Evolutionary conservation across 78 protist species (phyloP).

Genomic region (Cavenderia fasciculata): DNA sequence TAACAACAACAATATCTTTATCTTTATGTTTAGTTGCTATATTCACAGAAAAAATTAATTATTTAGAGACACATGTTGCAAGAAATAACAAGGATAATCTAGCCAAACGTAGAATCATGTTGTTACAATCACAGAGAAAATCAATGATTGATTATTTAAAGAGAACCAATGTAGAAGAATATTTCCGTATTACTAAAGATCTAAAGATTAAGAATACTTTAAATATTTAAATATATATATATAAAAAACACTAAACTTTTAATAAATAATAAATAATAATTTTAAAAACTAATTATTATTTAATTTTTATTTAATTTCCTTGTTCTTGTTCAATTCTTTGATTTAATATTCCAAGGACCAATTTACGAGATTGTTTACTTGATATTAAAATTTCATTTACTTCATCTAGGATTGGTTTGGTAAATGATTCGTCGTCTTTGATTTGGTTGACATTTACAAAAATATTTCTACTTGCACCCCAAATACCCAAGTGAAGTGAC

Average conservation of each 20-base stretch:
- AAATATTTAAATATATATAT: background rate
- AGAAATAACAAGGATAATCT: slow-evolving; percentile 52
- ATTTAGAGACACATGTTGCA: slow-evolving; percentile 18
- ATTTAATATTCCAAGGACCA: too few relatives aligned
- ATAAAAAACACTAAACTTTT: background rate
- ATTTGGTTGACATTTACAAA: slow-evolving; percentile 4
- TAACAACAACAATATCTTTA: background rate
- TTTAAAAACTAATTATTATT: too few relatives aligned
- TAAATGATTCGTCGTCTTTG: slow-evolving; percentile 25
- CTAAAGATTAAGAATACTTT: slow-evolving; percentile 30
- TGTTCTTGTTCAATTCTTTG: too few relatives aligned
- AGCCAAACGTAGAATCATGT: slow-evolving; percentile 22
- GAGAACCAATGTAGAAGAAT: slow-evolving; percentile 52
- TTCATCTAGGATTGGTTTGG: too few relatives aligned
- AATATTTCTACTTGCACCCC: slow-evolving; percentile 69
- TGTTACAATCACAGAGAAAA: slow-evolving; percentile 30
- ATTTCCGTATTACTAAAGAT: slow-evolving; percentile 51
- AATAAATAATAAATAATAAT: background rate
- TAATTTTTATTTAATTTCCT: too few relatives aligned
- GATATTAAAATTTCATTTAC: too few relatives aligned
- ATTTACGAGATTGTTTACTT: too few relatives aligned
- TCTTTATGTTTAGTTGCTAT: slow-evolving; percentile 25
- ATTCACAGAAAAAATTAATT: slow-evolving; percentile 53
- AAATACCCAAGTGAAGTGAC: slow-evolving; percentile 54
- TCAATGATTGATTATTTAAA: slow-evolving; percentile 50